Percentiles rank a stretch among this genome's conserved stretches.
phyloP scores from a whole-genome alignment of 495 filamentous ascomycete species.

The Penicillium robsamsonii region DNA sequence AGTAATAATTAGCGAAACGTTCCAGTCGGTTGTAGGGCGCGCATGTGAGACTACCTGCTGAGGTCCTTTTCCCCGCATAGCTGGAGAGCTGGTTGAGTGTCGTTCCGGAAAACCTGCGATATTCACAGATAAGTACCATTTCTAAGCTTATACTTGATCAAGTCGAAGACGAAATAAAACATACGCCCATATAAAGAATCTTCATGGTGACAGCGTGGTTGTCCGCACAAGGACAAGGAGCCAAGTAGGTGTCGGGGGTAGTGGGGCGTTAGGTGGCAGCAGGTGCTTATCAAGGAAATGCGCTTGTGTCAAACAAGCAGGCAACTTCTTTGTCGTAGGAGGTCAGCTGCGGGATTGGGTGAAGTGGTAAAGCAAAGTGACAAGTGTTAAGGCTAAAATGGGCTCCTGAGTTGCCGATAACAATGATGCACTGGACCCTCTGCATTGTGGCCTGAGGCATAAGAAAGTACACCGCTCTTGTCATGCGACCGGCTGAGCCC shows the following conservation, averaged over 20 bases:
- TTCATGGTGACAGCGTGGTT: conserved; percentile 66
- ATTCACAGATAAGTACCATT: conserved; percentile 8
- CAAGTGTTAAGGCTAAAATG: conserved; percentile 2
- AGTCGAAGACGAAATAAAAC: conserved; percentile 19
- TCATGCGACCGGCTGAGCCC: conserved; percentile 15
- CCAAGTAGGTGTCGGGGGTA: conserved; percentile 6
- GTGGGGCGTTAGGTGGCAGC: background rate
- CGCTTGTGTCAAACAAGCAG: background rate
- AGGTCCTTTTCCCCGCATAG: conserved; percentile 79
- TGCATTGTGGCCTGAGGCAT: conserved; percentile 7
- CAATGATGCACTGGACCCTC: conserved; percentile 15
- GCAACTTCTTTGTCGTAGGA: background rate
- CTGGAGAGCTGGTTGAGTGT: conserved; percentile 73
- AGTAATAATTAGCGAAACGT: conserved; percentile 8
- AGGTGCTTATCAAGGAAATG: background rate
- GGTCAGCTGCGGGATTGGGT: background rate
- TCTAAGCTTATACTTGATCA: conserved; percentile 7
- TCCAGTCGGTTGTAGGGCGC: background rate
- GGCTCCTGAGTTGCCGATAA: conserved; percentile 12
- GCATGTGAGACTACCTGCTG: conserved; percentile 37
- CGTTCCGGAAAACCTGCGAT: conserved; percentile 75
- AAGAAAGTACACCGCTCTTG: conserved; percentile 7
- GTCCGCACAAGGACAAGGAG: conserved; percentile 12
- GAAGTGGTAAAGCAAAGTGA: conserved; percentile 9
- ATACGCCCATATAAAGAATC: conserved; percentile 88